These are phyloP conservation scores for Botrytis aclada DNA, from an alignment of 2,329 filamentous ascomycete genomes.

Conservation along the genomic window DNA sequence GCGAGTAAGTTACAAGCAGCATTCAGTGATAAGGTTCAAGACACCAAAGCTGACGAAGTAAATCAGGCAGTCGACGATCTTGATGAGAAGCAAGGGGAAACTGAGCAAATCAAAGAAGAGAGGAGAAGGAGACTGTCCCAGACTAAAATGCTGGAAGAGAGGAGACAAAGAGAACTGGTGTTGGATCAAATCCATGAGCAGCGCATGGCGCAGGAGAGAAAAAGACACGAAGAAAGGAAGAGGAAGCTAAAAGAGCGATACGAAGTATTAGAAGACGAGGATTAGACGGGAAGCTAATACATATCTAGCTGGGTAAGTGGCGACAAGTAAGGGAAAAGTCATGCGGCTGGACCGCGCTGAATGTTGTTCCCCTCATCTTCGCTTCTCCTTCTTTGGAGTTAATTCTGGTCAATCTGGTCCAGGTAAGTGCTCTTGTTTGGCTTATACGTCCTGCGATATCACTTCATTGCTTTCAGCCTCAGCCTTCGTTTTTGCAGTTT, in stretches of 20 bases:
- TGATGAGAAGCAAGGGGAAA: too few species aligned
- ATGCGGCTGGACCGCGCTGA: background rate
- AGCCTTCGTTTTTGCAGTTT: background rate
- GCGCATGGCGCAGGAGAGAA: background rate
- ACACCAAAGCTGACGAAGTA: background rate
- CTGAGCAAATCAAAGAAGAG: background rate
- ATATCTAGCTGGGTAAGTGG: background rate
- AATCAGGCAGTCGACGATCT: too few species aligned
- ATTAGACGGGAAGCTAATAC: too few species aligned
- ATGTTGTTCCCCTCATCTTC: background rate
- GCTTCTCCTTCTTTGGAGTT: background rate
- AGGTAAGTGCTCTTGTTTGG: background rate
- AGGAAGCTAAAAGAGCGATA: background rate
- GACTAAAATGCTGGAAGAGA: background rate
- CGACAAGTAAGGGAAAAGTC: background rate
- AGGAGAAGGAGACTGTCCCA: background rate
- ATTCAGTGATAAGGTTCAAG: background rate
- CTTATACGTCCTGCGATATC: background rate
- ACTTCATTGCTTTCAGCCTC: background rate
- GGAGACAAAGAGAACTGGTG: too few species aligned
- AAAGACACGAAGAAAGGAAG: background rate
- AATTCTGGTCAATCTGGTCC: background rate
- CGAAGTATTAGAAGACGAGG: background rate
- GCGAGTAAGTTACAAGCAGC: background rate
- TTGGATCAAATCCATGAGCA: background rate